Evolutionary conservation across 2,329 filamentous ascomycete genomes (phyloP), one percentile per base, ranked within the genome.

Genomic region (Alternaria postmessia): DNA sequence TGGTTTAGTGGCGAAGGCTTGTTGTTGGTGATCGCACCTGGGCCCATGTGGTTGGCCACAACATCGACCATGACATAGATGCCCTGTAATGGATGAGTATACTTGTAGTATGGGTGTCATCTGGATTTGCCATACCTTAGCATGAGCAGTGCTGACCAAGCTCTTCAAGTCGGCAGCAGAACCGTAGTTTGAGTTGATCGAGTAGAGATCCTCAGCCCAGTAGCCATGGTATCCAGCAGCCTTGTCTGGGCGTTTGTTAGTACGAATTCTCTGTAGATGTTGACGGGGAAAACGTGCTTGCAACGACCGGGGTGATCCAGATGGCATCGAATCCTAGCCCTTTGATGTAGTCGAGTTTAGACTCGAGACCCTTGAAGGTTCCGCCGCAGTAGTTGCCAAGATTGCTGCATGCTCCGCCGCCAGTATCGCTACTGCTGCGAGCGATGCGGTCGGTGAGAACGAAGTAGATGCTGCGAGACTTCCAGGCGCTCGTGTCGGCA

Each of bases 61-160:
- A 83, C 79, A 62, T 86, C 84, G 46, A 84, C 78, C 83, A 85
- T 85, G 11, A 86, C 65, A 62, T 82, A 84, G 22, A 77, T 72
- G 6, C 73, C 74, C 74, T 77, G 22, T 18, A 2, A 32, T 41
- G n/a, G n/a, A 51, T 66, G 8, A 68, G 57, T 36, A 30, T 20
- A 20, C n/a, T 7, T 18, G 26, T 9, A 42, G 8, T 7, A 7
- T 11, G 8, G 8, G 41, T 36, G 18, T 14, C n/a, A 30, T 24
- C 8, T 36, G 16, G 36, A 18, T 18, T 24, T 14, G 32, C 34
- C 72, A 71, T 82, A 85, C 59, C 78, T 81, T 64, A 72, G 78
- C 64, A 67, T 85, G 84, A 11, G 85, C 69, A 8, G 81, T 79
- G 30, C 70, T 73, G 38, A 79, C 80, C 9, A 86, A 70, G 47